Evolutionary conservation across 805 yeast species (phyloP).

Genomic region (Candida xiaguanensis): DNA sequence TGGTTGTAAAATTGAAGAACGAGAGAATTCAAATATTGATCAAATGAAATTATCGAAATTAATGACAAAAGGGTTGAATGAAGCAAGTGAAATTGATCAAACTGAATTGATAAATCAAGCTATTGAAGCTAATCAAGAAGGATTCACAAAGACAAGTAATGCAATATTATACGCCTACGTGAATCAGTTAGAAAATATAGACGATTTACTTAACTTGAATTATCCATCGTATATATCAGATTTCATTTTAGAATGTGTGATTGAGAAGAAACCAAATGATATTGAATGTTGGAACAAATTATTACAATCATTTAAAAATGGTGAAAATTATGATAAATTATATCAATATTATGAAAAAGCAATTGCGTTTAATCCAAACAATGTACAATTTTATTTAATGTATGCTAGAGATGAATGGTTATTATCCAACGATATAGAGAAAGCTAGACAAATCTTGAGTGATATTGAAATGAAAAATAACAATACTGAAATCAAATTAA

Average conservation of each 20-base stretch:
- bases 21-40: slow-evolving; percentile 44
- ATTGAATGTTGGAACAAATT: slow-evolving; percentile 48
- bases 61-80: slow-evolving; percentile 45
- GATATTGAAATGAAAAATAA: slow-evolving; percentile 42
- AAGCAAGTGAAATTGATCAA: slow-evolving; percentile 30
- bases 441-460: slow-evolving; percentile 52
- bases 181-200: slow-evolving; percentile 16
- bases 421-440: slow-evolving; percentile 40
- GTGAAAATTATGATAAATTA: slow-evolving; percentile 12
- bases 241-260: slow-evolving; percentile 44
- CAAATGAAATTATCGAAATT: slow-evolving; percentile 46
- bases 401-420: slow-evolving; percentile 71
- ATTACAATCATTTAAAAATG: slow-evolving; percentile 26
- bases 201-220: slow-evolving; percentile 30
- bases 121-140: slow-evolving; percentile 36
- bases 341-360: slow-evolving; percentile 50
- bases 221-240: slow-evolving; percentile 36
- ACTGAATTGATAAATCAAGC: slow-evolving; percentile 59
- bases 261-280: slow-evolving; percentile 45
- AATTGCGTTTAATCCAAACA: slow-evolving; percentile 44
- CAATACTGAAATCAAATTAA: slow-evolving; percentile 58
- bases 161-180: slow-evolving; percentile 49
- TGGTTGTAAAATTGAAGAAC: slow-evolving; percentile 61
- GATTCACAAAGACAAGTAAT: slow-evolving; percentile 44
- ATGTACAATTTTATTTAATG: slow-evolving; percentile 56